Evolutionary conservation across 352 stramenopile species (phyloP).

Genomic region (Phytopythium ostracodes): DNA sequence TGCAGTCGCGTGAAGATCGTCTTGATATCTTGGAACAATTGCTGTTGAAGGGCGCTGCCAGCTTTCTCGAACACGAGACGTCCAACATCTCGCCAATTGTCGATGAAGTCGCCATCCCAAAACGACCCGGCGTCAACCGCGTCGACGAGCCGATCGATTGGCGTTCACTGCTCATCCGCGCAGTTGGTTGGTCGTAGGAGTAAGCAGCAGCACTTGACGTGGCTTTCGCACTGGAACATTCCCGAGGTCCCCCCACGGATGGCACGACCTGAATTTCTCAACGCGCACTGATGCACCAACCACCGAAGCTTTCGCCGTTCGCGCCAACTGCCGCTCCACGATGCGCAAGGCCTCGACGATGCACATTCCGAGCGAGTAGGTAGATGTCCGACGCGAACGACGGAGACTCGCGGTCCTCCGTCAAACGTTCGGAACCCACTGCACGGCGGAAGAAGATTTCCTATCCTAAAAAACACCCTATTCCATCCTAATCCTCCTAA

Average conservation of each 20-base stretch:
- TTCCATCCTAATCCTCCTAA: no score
- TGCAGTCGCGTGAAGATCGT: neutral
- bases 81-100: neutral
- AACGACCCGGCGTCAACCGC: neutral
- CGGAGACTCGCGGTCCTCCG: neutral
- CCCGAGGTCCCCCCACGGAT: neutral
- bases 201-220: no score
- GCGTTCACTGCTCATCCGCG: no score
- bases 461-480: no score
- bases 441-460: no score
- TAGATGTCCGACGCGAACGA: slow-evolving; percentile 16
- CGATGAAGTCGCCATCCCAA: neutral
- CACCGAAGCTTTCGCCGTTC: no score
- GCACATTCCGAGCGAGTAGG: slow-evolving; percentile 27
- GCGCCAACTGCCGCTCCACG: neutral
- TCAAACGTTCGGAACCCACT: slow-evolving; percentile 28
- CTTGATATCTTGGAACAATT: neutral
- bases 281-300: no score
- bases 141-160: neutral
- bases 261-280: neutral
- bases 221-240: neutral
- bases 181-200: no score
- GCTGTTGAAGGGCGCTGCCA: neutral
- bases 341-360: slow-evolving; percentile 12
- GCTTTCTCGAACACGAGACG: neutral